These are phyloP conservation scores for Cercospora zeae-maydis DNA, from an alignment of 2,329 filamentous ascomycete species.

Conservation along the genomic window DNA sequence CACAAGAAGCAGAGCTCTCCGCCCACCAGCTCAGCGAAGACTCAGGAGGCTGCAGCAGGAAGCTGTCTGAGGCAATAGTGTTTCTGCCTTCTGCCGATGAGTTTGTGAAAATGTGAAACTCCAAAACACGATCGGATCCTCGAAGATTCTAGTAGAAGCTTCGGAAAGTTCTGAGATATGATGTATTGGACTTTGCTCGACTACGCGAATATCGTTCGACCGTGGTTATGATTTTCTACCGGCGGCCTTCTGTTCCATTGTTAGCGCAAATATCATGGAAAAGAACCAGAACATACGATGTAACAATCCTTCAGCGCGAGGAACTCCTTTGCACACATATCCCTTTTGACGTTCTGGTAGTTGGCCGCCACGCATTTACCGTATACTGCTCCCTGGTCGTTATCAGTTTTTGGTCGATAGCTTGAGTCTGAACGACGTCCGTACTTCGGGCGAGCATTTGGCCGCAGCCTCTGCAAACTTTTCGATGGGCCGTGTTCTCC, in stretches of 20 bases:
- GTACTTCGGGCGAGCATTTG: slow-evolving; percentile 64
- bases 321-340: slow-evolving; percentile 86
- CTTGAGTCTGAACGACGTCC: slow-evolving; percentile 13
- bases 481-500: slow-evolving; percentile 61
- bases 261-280: neutral
- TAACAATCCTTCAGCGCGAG: slow-evolving; percentile 83
- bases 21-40: no score
- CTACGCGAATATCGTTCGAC: neutral
- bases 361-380: slow-evolving; percentile 88
- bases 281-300: slow-evolving; percentile 56
- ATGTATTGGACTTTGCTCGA: no score
- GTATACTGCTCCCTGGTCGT: slow-evolving; percentile 69
- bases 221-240: slow-evolving; percentile 26
- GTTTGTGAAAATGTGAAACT: no score
- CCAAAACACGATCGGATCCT: no score
- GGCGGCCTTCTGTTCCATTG: slow-evolving; percentile 27
- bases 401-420: slow-evolving; percentile 8
- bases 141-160: no score
- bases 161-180: no score
- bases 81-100: no score
- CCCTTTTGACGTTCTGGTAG: slow-evolving; percentile 84
- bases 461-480: slow-evolving; percentile 63
- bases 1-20: no score
- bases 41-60: no score
- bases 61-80: no score